These are phyloP conservation scores for Aspergillus latus DNA, from an alignment of 2,329 filamentous ascomycete genomes.

Conservation along the genomic window DNA sequence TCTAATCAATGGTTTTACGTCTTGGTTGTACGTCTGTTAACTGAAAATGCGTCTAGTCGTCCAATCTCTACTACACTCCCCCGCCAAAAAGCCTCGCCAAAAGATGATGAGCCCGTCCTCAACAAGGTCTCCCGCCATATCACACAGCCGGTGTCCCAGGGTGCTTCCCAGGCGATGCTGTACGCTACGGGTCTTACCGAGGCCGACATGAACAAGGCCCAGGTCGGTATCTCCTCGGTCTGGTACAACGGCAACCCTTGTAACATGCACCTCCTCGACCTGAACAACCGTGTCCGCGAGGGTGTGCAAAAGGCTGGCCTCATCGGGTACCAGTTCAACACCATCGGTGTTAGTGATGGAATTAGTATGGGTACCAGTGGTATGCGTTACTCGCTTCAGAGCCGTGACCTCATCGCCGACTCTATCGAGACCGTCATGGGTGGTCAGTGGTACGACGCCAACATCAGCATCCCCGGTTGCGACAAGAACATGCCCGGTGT, in stretches of 20 bases:
- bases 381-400: slow-evolving; percentile 95
- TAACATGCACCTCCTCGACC: slow-evolving; percentile 96
- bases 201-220: slow-evolving; percentile 89
- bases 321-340: slow-evolving; percentile 97
- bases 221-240: slow-evolving; percentile 95
- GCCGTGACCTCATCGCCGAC: slow-evolving; percentile 93
- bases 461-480: slow-evolving; percentile 93
- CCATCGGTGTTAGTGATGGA: slow-evolving; percentile 92
- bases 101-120: slow-evolving; percentile 56
- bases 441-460: slow-evolving; percentile 97
- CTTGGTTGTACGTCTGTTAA: background rate
- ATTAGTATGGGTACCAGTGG: slow-evolving; percentile 98
- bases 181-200: slow-evolving; percentile 90
- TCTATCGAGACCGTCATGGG: slow-evolving; percentile 99
- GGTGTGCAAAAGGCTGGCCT: slow-evolving; percentile 74
- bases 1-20: background rate
- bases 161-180: slow-evolving; percentile 97
- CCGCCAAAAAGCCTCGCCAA: slow-evolving; percentile 39
- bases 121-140: slow-evolving; percentile 84
- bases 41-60: slow-evolving; percentile 25
- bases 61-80: slow-evolving; percentile 47
- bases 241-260: slow-evolving; percentile 99
- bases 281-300: slow-evolving; percentile 75
- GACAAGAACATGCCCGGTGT: slow-evolving; percentile 99
- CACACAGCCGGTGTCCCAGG: slow-evolving; percentile 97